phyloP scores from a whole-genome alignment of 306 rosid species.

The Spatholobus suberectus region DNA sequence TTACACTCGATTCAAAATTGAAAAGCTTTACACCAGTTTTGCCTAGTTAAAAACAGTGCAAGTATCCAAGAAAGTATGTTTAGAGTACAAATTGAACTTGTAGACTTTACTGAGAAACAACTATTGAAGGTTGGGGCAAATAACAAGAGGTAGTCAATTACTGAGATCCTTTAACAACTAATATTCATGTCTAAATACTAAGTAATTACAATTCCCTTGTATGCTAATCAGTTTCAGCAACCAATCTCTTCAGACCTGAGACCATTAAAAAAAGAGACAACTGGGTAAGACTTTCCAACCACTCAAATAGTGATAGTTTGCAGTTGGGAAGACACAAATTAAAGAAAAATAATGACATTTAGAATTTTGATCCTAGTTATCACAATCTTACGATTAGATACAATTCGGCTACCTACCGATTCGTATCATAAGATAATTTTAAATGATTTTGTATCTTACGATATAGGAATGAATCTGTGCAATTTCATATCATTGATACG shows the following conservation, averaged over 20 bases:
- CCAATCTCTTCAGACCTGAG: conserved; percentile 7
- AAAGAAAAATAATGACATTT: neutral
- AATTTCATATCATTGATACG: too few relatives aligned
- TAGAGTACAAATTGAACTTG: neutral
- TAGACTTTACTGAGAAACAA: neutral
- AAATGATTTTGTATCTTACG: too few relatives aligned
- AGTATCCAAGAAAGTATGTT: neutral
- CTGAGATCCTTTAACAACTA: conserved; percentile 34
- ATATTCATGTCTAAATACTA: conserved; percentile 37
- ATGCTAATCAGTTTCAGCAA: conserved; percentile 29
- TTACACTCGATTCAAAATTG: neutral
- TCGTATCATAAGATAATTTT: too few relatives aligned
- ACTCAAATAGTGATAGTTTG: neutral
- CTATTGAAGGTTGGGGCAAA: neutral
- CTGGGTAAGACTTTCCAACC: neutral
- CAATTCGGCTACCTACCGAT: too few relatives aligned
- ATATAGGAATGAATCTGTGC: too few relatives aligned
- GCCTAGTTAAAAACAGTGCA: neutral
- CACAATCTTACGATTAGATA: too few relatives aligned
- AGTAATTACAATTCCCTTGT: conserved; percentile 53
- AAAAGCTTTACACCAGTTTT: neutral
- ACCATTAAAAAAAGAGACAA: neutral
- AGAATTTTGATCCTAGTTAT: neutral
- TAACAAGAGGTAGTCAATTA: conserved; percentile 23
- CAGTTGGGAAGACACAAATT: neutral